phyloP scores from a whole-genome alignment of 345 rosid species.

The Brassica rapa region DNA sequence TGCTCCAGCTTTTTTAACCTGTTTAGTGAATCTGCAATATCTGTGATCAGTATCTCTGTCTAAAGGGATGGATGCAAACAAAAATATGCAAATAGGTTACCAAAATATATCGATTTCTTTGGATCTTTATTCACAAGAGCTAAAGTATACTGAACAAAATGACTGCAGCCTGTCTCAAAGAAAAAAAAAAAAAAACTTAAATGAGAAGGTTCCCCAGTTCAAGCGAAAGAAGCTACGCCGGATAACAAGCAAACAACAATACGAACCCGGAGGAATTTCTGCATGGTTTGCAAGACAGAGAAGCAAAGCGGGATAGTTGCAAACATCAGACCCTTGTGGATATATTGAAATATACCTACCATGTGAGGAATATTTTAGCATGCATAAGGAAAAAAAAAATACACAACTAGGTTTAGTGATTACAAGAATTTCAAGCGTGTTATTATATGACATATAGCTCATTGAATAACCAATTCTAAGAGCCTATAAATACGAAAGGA shows the following conservation, averaged over 20 bases:
- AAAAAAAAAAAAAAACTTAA: constrained; percentile 12
- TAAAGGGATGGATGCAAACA: constrained; percentile 14
- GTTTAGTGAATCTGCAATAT: constrained; percentile 75
- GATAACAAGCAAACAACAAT: constrained; percentile 21
- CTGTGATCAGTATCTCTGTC: constrained; percentile 27
- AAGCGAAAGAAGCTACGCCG: not conserved
- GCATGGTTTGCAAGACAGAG: constrained; percentile 91
- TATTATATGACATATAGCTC: not conserved
- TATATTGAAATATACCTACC: constrained; percentile 86
- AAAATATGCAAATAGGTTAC: constrained; percentile 46
- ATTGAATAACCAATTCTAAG: not conserved
- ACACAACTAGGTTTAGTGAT: not conserved
- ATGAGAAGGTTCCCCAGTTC: not conserved
- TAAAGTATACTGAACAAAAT: constrained; percentile 94
- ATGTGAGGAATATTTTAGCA: constrained; percentile 7
- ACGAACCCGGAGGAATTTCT: constrained; percentile 88
- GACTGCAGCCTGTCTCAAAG: constrained; percentile 80
- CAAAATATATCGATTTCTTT: constrained; percentile 86
- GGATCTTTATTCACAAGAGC: constrained; percentile 90
- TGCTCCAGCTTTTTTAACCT: constrained; percentile 94
- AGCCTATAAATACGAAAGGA: constrained; percentile 1
- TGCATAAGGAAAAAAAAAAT: not conserved
- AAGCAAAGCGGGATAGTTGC: constrained; percentile 88
- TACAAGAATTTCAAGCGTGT: not conserved
- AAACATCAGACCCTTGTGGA: constrained; percentile 91